Evolutionary conservation across 2,329 filamentous ascomycete species (phyloP).

Genomic region (Cladophialophora yegresii): DNA sequence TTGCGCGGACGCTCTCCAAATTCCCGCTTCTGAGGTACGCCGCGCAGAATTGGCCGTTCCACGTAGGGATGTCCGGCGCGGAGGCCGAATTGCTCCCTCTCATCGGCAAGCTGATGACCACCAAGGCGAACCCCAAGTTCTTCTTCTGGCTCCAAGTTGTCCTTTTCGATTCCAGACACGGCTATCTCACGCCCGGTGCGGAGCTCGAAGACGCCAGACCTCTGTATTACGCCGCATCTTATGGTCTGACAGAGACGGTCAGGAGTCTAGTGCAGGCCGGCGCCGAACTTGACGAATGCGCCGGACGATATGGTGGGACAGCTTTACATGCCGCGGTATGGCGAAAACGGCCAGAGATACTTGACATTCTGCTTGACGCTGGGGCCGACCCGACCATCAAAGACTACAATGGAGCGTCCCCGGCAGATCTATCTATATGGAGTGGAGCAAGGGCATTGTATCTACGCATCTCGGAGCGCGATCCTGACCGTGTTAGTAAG

Average conservation of each 20-base stretch:
- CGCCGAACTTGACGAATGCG: slow-evolving; percentile 21
- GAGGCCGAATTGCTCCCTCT: slow-evolving; percentile 26
- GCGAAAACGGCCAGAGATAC: slow-evolving; percentile 21
- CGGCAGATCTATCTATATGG: slow-evolving; percentile 22
- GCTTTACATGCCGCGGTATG: slow-evolving; percentile 30
- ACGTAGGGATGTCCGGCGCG: slow-evolving; percentile 20
- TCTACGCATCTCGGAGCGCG: neutral
- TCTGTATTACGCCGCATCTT: slow-evolving; percentile 29
- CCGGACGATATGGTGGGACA: slow-evolving; percentile 28
- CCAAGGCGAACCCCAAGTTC: slow-evolving; percentile 19
- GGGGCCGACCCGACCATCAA: slow-evolving; percentile 23
- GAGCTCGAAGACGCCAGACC: slow-evolving; percentile 16
- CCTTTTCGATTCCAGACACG: slow-evolving; percentile 25
- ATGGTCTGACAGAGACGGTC: slow-evolving; percentile 29
- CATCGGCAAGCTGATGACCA: slow-evolving; percentile 24
- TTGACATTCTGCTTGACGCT: slow-evolving; percentile 22
- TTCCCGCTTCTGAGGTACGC: slow-evolving; percentile 28
- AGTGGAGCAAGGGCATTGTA: slow-evolving; percentile 4
- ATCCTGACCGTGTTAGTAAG: slow-evolving; percentile 6
- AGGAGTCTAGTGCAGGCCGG: slow-evolving; percentile 16
- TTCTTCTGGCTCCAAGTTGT: slow-evolving; percentile 31
- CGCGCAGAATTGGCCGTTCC: slow-evolving; percentile 25
- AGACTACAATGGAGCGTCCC: slow-evolving; percentile 23
- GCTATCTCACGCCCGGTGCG: slow-evolving; percentile 12
- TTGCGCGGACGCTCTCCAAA: slow-evolving; percentile 2